Evolutionary conservation across 805 yeast genomes (phyloP).

Genomic region (Sporopachydermia lactativora): DNA sequence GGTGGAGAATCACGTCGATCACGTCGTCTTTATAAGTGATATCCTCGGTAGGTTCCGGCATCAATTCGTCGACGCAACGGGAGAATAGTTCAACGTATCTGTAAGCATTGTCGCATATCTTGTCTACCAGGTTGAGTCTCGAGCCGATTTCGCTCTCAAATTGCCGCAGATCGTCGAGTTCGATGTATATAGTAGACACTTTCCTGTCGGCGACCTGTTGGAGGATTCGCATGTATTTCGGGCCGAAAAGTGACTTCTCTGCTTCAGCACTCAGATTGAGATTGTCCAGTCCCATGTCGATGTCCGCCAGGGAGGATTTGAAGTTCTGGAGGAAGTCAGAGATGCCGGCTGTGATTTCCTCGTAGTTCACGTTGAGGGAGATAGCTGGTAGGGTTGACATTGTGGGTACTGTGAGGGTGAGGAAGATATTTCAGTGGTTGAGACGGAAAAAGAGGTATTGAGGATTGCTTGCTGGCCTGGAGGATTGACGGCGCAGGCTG

Average conservation of each 20-base stretch:
- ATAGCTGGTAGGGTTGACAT: slow-evolving; percentile 40
- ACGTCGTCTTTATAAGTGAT: slow-evolving; percentile 78
- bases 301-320: slow-evolving; percentile 27
- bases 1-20: slow-evolving; percentile 82
- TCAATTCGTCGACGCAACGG: slow-evolving; percentile 56
- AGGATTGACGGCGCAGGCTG: no score
- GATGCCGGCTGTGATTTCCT: slow-evolving; percentile 40
- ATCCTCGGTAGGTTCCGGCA: slow-evolving; percentile 81
- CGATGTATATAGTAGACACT: slow-evolving; percentile 48
- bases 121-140: slow-evolving; percentile 30
- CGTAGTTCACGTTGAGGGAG: slow-evolving; percentile 61
- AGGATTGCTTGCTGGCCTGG: no score
- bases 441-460: no score
- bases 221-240: slow-evolving; percentile 62
- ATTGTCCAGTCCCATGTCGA: slow-evolving; percentile 13
- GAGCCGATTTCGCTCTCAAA: slow-evolving; percentile 35
- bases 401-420: no score
- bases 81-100: slow-evolving; percentile 72
- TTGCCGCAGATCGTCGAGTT: slow-evolving; percentile 68
- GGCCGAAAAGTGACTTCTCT: slow-evolving; percentile 23
- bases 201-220: slow-evolving; percentile 83
- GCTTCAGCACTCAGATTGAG: slow-evolving; percentile 14
- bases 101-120: slow-evolving; percentile 58
- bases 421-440: no score
- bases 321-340: slow-evolving; percentile 56